These are phyloP conservation scores for Mallotus japonicus DNA, from an alignment of 441 rosid genomes.

Conservation along the genomic window DNA sequence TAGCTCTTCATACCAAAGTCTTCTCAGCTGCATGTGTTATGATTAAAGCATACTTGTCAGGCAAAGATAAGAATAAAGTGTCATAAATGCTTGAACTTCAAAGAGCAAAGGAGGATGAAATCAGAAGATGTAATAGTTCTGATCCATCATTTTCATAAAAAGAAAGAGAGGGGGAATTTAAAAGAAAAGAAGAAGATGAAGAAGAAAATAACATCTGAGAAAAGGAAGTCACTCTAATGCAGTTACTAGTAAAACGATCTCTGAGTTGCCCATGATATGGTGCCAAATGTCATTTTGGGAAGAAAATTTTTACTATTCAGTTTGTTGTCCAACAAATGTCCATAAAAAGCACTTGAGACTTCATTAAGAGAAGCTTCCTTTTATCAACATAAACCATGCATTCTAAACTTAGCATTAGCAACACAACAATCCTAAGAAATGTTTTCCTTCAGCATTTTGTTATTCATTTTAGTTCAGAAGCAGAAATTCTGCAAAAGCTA, in stretches of 20 bases:
- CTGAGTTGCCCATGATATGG: not conserved
- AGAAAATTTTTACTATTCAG: not conserved
- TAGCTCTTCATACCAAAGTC: conserved; percentile 77
- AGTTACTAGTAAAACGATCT: not conserved
- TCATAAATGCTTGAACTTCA: conserved; percentile 11
- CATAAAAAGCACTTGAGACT: not conserved
- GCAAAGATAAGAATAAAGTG: conserved; percentile 14
- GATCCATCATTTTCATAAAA: not conserved
- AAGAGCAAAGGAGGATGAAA: not conserved
- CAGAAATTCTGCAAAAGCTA: conserved; percentile 14
- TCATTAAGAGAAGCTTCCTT: not conserved
- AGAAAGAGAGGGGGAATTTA: too few relatives aligned
- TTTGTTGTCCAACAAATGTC: not conserved
- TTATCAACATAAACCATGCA: conserved; percentile 6
- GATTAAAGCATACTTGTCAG: conserved; percentile 24
- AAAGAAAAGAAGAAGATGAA: not conserved
- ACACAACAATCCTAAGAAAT: not conserved
- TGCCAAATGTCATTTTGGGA: not conserved
- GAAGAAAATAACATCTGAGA: not conserved
- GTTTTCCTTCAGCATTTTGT: not conserved
- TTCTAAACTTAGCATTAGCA: not conserved
- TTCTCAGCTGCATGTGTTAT: conserved; percentile 59
- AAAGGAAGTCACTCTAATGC: not conserved
- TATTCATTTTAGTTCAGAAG: conserved; percentile 3
- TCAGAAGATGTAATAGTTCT: too few relatives aligned